Evolutionary conservation across 805 yeast genomes (phyloP).

Genomic region (Komagataella mondaviorum): DNA sequence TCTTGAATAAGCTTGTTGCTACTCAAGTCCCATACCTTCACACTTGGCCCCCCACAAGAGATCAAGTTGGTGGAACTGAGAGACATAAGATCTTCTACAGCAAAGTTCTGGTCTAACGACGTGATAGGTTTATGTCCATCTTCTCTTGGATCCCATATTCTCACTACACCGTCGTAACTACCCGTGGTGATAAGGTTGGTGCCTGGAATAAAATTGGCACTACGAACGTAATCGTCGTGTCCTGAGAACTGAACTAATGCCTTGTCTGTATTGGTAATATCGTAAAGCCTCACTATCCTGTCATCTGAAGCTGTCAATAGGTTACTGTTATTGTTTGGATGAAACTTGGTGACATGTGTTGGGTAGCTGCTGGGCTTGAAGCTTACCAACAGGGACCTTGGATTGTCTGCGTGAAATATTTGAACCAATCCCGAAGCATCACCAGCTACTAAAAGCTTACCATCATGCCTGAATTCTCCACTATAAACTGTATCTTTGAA

Average conservation of each 20-base stretch:
- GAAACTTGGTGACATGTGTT: slow-evolving; percentile 88
- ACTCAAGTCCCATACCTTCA: slow-evolving; percentile 86
- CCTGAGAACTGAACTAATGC: slow-evolving; percentile 59
- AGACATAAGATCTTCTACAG: slow-evolving; percentile 77
- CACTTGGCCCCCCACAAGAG: slow-evolving; percentile 66
- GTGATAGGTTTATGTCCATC: slow-evolving; percentile 37
- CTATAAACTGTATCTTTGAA: slow-evolving; percentile 88
- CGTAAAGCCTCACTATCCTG: slow-evolving; percentile 75
- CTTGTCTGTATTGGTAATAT: slow-evolving; percentile 62
- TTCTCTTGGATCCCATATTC: slow-evolving; percentile 72
- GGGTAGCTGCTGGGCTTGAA: slow-evolving; percentile 79
- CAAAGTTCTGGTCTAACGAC: slow-evolving; percentile 58
- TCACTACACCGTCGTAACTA: slow-evolving; percentile 79
- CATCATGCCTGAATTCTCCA: slow-evolving; percentile 87
- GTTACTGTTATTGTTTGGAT: slow-evolving; percentile 61
- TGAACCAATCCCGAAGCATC: slow-evolving; percentile 93
- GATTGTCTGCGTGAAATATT: slow-evolving; percentile 72
- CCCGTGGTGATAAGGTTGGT: slow-evolving; percentile 82
- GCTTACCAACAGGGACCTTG: slow-evolving; percentile 67
- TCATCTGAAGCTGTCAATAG: slow-evolving; percentile 88
- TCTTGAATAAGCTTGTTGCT: slow-evolving; percentile 61
- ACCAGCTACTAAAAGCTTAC: slow-evolving; percentile 83
- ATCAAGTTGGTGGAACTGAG: slow-evolving; percentile 64
- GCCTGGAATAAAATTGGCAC: slow-evolving; percentile 64
- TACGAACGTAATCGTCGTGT: slow-evolving; percentile 81